Evolutionary conservation across 805 yeast genomes (phyloP), one percentile per base, ranked within the genome.

Genomic region (Candida namnaoensis): DNA sequence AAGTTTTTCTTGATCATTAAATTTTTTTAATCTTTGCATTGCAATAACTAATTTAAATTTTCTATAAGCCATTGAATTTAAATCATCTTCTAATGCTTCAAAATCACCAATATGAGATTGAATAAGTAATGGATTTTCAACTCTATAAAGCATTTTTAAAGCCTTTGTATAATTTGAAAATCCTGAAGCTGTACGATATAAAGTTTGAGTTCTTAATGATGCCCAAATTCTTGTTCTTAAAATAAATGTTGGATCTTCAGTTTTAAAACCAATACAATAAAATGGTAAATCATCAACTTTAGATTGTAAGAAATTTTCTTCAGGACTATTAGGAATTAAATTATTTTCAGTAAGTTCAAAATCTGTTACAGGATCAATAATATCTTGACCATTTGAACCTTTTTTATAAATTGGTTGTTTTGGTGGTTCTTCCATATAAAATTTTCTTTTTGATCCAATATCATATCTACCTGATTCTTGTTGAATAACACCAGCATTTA

Each of bases 221-320:
- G 95, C 85, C 96, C 96, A 88, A 2, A 87, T 71, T 53, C 95
- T 69, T 0, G 95, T 87, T 57, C 95, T 65, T 47, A 82, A 56
- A 3, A 77, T 71, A 49, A 72, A 76, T 42, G 78, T 80, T 0
- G 84, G 80, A 3, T 76, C 69, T 2, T 88, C 72, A 24, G 76
- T 67, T 47, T 78, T 81, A 60, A 82, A 86, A 0, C 95, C 95
- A 48, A 84, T 65, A 49, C 80, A 78, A 46, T 82, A 76, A 44
- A 71, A 78, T 1, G 95, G 91, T 30, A 85, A 56, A 45, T 85
- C 88, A 46, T 73, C 72, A 33, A 76, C 67, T 50, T 68, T 68
- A 26, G 60, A 65, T 38, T 61, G 67, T 46, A 61, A 62, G 35
- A 61, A 50, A 51, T 47, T 55, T 53, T 45, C 63, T 39, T 49